These are phyloP conservation scores for Penicillium riverlandense DNA, from an alignment of 495 filamentous ascomycete species.

Conservation along the genomic window DNA sequence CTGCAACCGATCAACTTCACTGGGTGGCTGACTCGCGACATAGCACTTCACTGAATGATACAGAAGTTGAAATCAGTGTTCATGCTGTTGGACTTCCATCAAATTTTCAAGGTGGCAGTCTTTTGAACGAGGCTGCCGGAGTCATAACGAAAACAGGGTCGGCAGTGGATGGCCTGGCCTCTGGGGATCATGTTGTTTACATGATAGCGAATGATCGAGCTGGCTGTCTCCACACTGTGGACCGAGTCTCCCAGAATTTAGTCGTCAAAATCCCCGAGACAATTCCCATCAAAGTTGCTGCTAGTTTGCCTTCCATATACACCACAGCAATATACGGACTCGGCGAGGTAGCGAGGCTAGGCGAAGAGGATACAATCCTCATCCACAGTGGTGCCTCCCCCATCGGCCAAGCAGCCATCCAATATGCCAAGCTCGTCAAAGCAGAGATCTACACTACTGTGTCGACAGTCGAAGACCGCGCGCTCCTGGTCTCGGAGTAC, in stretches of 20 bases:
- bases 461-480: slow-evolving; percentile 29
- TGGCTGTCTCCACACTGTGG: slow-evolving; percentile 7
- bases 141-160: slow-evolving; percentile 5
- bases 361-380: slow-evolving; percentile 26
- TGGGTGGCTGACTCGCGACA: slow-evolving; percentile 5
- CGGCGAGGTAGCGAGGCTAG: slow-evolving; percentile 19
- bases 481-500: slow-evolving; percentile 27
- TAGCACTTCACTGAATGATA: background rate
- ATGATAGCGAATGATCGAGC: background rate
- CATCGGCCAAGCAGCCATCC: slow-evolving; percentile 42
- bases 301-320: slow-evolving; percentile 18
- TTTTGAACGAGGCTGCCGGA: slow-evolving; percentile 11
- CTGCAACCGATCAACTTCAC: background rate
- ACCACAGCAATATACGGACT: slow-evolving; percentile 24
- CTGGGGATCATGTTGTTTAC: slow-evolving; percentile 16
- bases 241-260: slow-evolving; percentile 6
- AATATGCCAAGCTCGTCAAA: slow-evolving; percentile 27
- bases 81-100: slow-evolving; percentile 9
- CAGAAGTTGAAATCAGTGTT: slow-evolving; percentile 9
- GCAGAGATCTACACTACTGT: slow-evolving; percentile 41
- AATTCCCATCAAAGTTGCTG: slow-evolving; percentile 14
- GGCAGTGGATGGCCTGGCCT: background rate
- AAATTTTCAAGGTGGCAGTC: background rate
- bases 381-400: slow-evolving; percentile 45
- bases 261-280: slow-evolving; percentile 11